Evolutionary conservation across 192 early-diverging fungal species (phyloP).

Genomic region (Gigaspora rosea): DNA sequence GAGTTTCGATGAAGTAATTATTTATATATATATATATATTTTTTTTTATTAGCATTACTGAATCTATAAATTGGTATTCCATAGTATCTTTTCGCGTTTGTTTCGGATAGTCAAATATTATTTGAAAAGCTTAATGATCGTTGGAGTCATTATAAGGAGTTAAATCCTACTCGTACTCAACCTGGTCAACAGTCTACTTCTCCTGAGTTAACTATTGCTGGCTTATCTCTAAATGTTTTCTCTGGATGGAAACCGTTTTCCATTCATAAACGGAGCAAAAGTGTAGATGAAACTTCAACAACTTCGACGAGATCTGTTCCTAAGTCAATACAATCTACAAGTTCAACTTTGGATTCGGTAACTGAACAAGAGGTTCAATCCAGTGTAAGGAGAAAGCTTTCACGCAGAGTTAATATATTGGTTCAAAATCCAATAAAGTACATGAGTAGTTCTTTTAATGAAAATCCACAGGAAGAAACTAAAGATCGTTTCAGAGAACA

Average conservation of each 20-base stretch:
- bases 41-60: background rate
- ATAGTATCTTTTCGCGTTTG: conserved; percentile 70
- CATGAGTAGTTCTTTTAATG: conserved; percentile 8
- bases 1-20: conserved; percentile 58
- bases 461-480: conserved; percentile 30
- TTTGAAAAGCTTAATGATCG: conserved; percentile 36
- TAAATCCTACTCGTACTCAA: background rate
- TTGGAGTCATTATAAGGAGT: conserved; percentile 20
- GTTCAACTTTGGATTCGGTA: conserved; percentile 28
- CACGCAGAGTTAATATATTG: conserved; percentile 20
- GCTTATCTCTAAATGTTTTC: background rate
- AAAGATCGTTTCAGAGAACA: conserved; percentile 45
- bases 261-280: background rate
- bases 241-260: background rate
- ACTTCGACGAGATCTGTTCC: conserved; percentile 31
- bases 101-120: conserved; percentile 50
- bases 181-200: too few relatives aligned
- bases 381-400: conserved; percentile 31
- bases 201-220: background rate
- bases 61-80: background rate
- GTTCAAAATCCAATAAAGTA: conserved; percentile 1
- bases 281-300: background rate
- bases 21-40: background rate
- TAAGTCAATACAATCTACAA: conserved; percentile 33
- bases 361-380: conserved; percentile 25